Base-by-base conservation (phyloP, 1,139 yeast species). In the Tardiomyces blankii region DNA sequence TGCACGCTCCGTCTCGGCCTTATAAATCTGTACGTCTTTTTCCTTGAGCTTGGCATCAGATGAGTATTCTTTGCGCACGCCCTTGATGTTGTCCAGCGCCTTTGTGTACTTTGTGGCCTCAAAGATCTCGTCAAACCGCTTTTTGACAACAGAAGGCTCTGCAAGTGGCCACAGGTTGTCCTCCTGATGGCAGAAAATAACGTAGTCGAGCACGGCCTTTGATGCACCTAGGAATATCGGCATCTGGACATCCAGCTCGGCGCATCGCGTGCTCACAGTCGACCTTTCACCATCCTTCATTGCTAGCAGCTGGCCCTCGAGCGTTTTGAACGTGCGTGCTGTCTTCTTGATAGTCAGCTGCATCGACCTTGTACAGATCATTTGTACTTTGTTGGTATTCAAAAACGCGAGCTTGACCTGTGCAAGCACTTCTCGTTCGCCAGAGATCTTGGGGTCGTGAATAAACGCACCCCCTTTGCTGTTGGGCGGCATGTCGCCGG, bases 181-280 rank as follows among this genome's bases (percentile, higher is more conserved):
- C 59, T 93, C 99, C 63, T 93, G 99, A 60, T 93, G 99, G 59
- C 98, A 91, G 63, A 93, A 93, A 2, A 91, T 82, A 42, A 93
- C 98, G 62, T 88, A 86, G 55, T 91, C 96, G 43, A 93, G 66
- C 45, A 93, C 78, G 0, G 97, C 87, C 47, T 78, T 77, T 0
- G 96, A 83, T 0, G 89, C 96, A 3, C 98, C 98, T 46, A 93
- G 68, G 53, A 80, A 81, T 14, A 74, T 69, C 0, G 97, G 96
- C 43, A 91, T 80, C 48, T 83, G 84, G 1, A 74, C 67, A 58
- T 91, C 97, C 46, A 93, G 71, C 53, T 91, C 98, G 1, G 87
- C 80, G 51, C 89, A 82, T 53, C 91, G 80, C 1, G 94, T 81
- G 49, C 91, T 81, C 38, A 89, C 69, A 0, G 95, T 80, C 14